Base-by-base conservation (phyloP, 225 moss, liverwort and hornwort species). In the Sphagnum tenellum region DNA sequence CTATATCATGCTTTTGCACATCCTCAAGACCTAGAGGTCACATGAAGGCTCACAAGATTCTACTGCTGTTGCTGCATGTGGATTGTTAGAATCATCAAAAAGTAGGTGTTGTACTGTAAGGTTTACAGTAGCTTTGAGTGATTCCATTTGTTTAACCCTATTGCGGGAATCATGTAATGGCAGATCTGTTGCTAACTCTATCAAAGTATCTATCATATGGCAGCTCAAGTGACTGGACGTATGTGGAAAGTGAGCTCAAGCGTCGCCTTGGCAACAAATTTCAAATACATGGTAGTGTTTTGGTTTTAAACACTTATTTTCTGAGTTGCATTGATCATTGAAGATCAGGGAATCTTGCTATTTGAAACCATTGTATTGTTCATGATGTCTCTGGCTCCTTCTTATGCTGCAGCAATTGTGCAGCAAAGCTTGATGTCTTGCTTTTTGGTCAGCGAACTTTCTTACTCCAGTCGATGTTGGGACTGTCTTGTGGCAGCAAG, bases 141-240 rank as follows among this genome's bases (percentile, higher is more conserved):
- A 29, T 29, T 29, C 29, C 29, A 29, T 29, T 29, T 29, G 1
- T 29, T 29, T 29, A 29, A 29, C 29, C 29, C 29, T 29, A 29
- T 29, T 29, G 29, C 29, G 1, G 29, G 29, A 29, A 29, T 0
- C 29, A 29, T 29, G 29, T 29, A 1, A 29, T 29, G 29, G 29
- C 29, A 29, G 29, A 29, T 29, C 29, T 29, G 29, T 29, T 29
- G 29, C 29, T 29, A 29, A 29, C 29, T 29, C 29, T 29, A 29
- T 29, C 29, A 29, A 29, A 29, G 29, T 29, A 29, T 29, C 29
- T 29, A 29, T 29, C 29, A 29, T 29, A 29, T 29, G 29, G 69
- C 80, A 90, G 92, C 67, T 81, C 88, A 44, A 66, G 79, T 65
- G 87, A 89, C 69, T 98, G 92, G 96, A 87, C 81, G 62, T 87